Evolutionary conservation across 441 rosid genomes (phyloP).

Genomic region (Lepidium campestre): DNA sequence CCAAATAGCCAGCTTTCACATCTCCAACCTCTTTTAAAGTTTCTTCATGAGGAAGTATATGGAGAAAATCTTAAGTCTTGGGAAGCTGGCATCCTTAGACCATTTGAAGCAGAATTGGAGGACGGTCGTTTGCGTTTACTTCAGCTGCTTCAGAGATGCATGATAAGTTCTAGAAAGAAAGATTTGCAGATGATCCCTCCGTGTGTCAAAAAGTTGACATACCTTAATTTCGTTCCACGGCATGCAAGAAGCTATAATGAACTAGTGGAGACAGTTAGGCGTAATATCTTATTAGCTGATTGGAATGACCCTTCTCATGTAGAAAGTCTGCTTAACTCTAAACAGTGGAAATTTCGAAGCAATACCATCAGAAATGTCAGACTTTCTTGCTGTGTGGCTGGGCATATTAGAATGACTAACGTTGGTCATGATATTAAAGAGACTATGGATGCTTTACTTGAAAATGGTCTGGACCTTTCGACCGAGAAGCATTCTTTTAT

Average conservation of each 20-base stretch:
- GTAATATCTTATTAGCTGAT: slow-evolving; percentile 90
- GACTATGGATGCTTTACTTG: slow-evolving; percentile 77
- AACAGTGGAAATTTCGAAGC: slow-evolving; percentile 88
- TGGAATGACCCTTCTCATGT: slow-evolving; percentile 99
- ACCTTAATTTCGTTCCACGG: slow-evolving; percentile 62
- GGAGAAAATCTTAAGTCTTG: slow-evolving; percentile 77
- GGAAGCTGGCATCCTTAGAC: slow-evolving; percentile 89
- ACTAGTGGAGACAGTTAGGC: slow-evolving; percentile 82
- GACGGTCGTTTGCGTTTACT: slow-evolving; percentile 75
- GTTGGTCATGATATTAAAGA: slow-evolving; percentile 91
- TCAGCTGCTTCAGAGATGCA: slow-evolving; percentile 75
- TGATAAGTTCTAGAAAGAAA: slow-evolving; percentile 91
- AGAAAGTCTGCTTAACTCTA: slow-evolving; percentile 90
- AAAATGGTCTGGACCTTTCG: slow-evolving; percentile 51
- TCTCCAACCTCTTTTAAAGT: slow-evolving; percentile 86
- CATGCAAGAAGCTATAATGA: slow-evolving; percentile 96
- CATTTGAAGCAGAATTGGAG: slow-evolving; percentile 88
- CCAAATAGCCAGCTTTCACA: slow-evolving; percentile 83
- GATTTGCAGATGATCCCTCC: slow-evolving; percentile 91
- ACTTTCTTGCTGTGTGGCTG: slow-evolving; percentile 94
- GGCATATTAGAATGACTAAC: slow-evolving; percentile 78
- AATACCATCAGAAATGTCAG: slow-evolving; percentile 72
- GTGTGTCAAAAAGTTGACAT: slow-evolving; percentile 74
- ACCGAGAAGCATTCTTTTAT: slow-evolving; percentile 69
- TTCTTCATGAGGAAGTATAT: slow-evolving; percentile 90